These are phyloP conservation scores for Catharanthus roseus DNA, from an alignment of 257 asterid species.

Conservation along the genomic window DNA sequence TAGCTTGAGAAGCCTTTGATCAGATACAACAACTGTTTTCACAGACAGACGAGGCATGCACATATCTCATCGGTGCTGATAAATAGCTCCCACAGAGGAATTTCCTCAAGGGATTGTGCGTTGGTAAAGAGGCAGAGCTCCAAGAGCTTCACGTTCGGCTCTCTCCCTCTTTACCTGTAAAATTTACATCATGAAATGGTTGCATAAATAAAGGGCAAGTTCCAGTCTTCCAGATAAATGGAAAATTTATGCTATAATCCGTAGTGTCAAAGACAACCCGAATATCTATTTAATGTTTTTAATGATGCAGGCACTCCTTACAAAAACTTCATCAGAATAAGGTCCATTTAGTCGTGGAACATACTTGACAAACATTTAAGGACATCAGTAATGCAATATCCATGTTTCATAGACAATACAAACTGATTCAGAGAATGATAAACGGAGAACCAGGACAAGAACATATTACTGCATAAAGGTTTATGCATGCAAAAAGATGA, in stretches of 20 bases:
- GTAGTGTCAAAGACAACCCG: neutral
- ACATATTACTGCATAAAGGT: neutral
- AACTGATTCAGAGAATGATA: neutral
- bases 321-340: neutral
- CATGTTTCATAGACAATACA: neutral
- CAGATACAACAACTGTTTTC: constrained; percentile 3
- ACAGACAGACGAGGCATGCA: neutral
- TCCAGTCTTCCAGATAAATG: neutral
- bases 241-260: neutral
- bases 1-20: too few species aligned
- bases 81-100: neutral
- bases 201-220: neutral
- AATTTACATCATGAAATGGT: neutral
- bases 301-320: neutral
- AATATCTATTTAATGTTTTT: neutral
- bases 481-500: too few species aligned
- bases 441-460: neutral
- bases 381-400: neutral
- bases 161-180: constrained; percentile 79
- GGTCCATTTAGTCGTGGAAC: neutral
- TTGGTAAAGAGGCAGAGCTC: constrained; percentile 92
- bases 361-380: neutral
- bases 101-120: constrained; percentile 67
- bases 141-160: constrained; percentile 92
- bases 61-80: neutral